A percentile compares a stretch with the other conserved stretches of the same genome.
phyloP scores from a whole-genome alignment of 257 asterid species.

The Fraxinus quadrangulata region DNA sequence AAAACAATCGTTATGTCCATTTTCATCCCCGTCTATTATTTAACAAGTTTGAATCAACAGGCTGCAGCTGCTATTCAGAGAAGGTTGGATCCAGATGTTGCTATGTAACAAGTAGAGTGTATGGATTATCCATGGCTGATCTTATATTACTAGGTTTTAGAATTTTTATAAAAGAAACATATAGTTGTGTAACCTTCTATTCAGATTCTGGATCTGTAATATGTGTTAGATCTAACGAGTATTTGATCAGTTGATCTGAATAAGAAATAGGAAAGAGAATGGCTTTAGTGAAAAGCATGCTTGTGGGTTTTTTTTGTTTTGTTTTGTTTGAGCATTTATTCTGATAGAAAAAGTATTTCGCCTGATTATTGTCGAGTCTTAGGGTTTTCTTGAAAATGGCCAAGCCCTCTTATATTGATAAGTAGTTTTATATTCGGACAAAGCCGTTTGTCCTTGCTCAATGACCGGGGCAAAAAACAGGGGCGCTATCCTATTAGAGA shows the following conservation, averaged over 20 bases:
- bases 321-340: too few relatives aligned
- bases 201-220: background rate
- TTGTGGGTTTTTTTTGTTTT: too few relatives aligned
- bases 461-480: too few relatives aligned
- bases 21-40: background rate
- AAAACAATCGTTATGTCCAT: background rate
- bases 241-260: background rate
- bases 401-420: too few relatives aligned
- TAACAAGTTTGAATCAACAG: slow-evolving; percentile 35
- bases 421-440: too few relatives aligned
- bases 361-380: too few relatives aligned
- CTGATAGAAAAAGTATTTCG: too few relatives aligned
- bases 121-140: background rate
- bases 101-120: slow-evolving; percentile 41
- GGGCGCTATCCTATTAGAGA: too few relatives aligned
- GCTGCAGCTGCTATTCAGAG: slow-evolving; percentile 98
- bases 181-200: background rate
- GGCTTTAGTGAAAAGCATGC: too few relatives aligned
- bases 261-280: too few relatives aligned
- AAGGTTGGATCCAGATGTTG: slow-evolving; percentile 89
- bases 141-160: background rate
- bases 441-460: too few relatives aligned
- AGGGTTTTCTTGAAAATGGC: too few relatives aligned
- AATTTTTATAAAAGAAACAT: background rate
- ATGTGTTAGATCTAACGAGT: background rate